Evolutionary conservation across 352 stramenopile species (phyloP), one percentile per base, ranked within the genome.

Genomic region (Plasmopara viticola): DNA sequence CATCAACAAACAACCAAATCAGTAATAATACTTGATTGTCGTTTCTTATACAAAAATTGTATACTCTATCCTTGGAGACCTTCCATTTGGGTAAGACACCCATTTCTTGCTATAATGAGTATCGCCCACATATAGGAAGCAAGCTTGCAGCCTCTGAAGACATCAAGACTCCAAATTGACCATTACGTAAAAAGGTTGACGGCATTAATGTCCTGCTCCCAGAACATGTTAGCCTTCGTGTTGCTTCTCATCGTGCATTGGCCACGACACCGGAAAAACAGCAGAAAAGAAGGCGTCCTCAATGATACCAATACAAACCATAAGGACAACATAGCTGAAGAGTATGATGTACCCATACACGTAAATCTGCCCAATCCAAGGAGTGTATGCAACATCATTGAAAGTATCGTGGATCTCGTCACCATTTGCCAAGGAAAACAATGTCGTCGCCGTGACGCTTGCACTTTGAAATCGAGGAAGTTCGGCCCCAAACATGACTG

Each of bases 331-430:
- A 64, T 94, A 94, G 55, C 85, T 94, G 60, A 94, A 95, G 8
- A 94, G 66, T 25, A 90, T 82, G 48, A 94, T 77, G 74, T 92
- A 94, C 44, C 55, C 76, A 66, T 93, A 92, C 14, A 94, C 63
- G 64, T 94, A 95, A 39, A 94, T 66, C 66, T 91, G 80, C 5
- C 80, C 80, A 40, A 89, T 71, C 70, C 70, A 86, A 3, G 80
- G 80, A 20, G 75, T 85, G 47, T 78, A 84, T 28, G 74, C 62
- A 9, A 91, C 78, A 15, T 71, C 58, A 28, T 80, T 76, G 57
- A 95, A 95, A 15, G 83, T 94, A 45, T 93, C 74, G 48, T 89
- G 81, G 56, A 95, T 87, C 45, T 94, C 85, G 44, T 95, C 85
- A 10, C 85, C 85, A 44, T 95, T 95, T 2, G 86, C 78, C 9